A percentile compares a stretch with the other conserved stretches of the same genome.
Evolutionary conservation across 805 yeast genomes (phyloP).

Genomic region (Spathaspora gorwiae): DNA sequence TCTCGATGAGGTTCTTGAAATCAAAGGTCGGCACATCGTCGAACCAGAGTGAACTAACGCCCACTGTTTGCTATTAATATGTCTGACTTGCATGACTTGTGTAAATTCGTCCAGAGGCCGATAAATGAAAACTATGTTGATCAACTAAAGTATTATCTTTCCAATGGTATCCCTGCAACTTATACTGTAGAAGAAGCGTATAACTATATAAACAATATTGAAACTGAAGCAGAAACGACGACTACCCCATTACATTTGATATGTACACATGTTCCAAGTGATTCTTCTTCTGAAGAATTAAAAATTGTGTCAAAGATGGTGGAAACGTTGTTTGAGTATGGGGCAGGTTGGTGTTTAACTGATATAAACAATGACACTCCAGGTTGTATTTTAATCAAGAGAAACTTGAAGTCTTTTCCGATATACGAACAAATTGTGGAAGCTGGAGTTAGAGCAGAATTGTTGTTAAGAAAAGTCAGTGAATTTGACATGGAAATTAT

Average conservation of each 20-base stretch:
- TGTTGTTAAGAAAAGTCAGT: constrained; percentile 66
- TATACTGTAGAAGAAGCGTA: constrained; percentile 76
- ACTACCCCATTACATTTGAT: constrained; percentile 80
- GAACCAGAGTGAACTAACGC: no score
- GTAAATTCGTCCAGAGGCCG: constrained; percentile 48
- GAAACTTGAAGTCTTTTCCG: constrained; percentile 35
- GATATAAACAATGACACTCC: constrained; percentile 75
- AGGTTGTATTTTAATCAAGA: constrained; percentile 68
- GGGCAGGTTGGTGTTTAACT: constrained; percentile 87
- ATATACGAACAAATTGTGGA: constrained; percentile 55
- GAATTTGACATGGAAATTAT: constrained; percentile 63
- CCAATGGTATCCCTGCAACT: constrained; percentile 74
- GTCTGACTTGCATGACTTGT: constrained; percentile 72
- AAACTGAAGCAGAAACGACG: constrained; percentile 37
- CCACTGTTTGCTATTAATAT: constrained; percentile 22
- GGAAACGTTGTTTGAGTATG: constrained; percentile 66
- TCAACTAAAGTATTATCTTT: constrained; percentile 43
- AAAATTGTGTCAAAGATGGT: constrained; percentile 50
- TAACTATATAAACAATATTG: constrained; percentile 45
- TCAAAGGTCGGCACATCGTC: no score
- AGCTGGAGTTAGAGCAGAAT: constrained; percentile 90
- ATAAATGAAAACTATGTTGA: constrained; percentile 42
- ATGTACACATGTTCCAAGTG: constrained; percentile 50
- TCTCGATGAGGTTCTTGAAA: not conserved
- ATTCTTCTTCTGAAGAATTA: constrained; percentile 39